These are phyloP conservation scores for Mucor plumbeus DNA, from an alignment of 371 early-diverging fungal species.

Conservation along the genomic window DNA sequence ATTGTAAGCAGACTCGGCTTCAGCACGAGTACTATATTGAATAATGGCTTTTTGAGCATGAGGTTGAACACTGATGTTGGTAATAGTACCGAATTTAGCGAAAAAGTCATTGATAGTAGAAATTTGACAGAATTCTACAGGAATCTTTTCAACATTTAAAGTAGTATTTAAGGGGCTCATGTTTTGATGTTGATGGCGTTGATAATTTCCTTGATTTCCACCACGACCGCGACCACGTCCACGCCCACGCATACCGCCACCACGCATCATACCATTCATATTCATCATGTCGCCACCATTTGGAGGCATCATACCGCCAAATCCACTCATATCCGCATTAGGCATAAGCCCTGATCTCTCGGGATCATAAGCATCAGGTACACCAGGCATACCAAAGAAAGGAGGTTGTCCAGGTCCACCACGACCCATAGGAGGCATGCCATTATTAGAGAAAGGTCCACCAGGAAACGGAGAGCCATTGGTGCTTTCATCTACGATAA, in stretches of 20 bases:
- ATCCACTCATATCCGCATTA: conserved; percentile 11
- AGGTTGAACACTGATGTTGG: conserved; percentile 70
- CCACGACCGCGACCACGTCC: conserved; percentile 37
- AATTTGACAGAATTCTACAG: conserved; percentile 65
- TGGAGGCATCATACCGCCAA: conserved; percentile 21
- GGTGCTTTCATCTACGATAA: conserved; percentile 69
- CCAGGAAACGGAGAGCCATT: conserved; percentile 30
- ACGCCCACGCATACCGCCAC: conserved; percentile 20
- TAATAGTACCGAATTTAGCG: conserved; percentile 74
- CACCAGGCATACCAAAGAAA: conserved; percentile 29
- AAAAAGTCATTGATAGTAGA: conserved; percentile 77
- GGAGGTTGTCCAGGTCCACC: conserved; percentile 21
- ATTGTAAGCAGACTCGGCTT: conserved; percentile 76
- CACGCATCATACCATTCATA: conserved; percentile 23
- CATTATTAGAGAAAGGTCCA: conserved; percentile 25
- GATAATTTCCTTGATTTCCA: conserved; percentile 36
- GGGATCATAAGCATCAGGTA: conserved; percentile 54
- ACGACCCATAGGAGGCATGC: conserved; percentile 24
- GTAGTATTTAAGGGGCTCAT: conserved; percentile 52
- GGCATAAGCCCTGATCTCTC: conserved; percentile 46
- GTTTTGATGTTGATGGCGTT: conserved; percentile 21
- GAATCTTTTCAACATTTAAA: conserved; percentile 78
- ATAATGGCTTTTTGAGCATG: conserved; percentile 63
- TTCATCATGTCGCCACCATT: conserved; percentile 9
- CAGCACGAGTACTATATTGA: conserved; percentile 63